Evolutionary conservation across 208 protist species (phyloP), one percentile per base, ranked within the genome.

Genomic region (Acanthamoeba lugdunensis): DNA sequence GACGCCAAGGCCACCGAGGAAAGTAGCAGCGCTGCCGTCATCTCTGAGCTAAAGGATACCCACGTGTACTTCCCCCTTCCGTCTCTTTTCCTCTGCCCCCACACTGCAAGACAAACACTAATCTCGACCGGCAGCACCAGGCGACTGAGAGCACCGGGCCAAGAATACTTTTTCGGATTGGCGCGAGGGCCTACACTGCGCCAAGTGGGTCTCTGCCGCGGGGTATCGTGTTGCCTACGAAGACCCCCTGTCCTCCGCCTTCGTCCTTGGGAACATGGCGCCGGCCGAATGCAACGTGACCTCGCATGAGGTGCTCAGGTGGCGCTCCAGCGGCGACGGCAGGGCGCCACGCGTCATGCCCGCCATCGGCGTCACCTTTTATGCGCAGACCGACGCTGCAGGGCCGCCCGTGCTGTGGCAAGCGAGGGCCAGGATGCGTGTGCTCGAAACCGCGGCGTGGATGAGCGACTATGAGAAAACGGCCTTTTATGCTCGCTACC

Each of bases 281-380:
- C 69, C 69, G 33, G 69, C 69, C 69, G 7, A 41, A 16, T 77
- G 69, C 69, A 77, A 77, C 16, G 69, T 77, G 69, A 77, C 69
- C 69, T 77, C 69, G 9, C 69, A 77, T n/a, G 69, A 77, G 69
- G 21, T 77, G 16, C 6, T 77, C 7, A 7, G 8, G 33, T 77
- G 69, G 69, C 69, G 69, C 28, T 41, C 69, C 33, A 48, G 3
- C n/a, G 58, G 58, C 4, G 21, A 65, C 58, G 58, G 58, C 58
- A 23, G 9, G 21, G 16, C 58, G 21, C 58, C 58, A 25, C 69
- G 69, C 69, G 25, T 45, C 7, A 77, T 77, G 69, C 69, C 69
- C 6, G 69, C 16, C 18, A 14, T 77, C 33, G 69, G 69, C 30
- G 69, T 77, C 69, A 41, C 69, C 30, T 77, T 77, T 77, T 37